Base-by-base conservation (phyloP, 352 stramenopile genomes). In the Phytophthora litchii region DNA sequence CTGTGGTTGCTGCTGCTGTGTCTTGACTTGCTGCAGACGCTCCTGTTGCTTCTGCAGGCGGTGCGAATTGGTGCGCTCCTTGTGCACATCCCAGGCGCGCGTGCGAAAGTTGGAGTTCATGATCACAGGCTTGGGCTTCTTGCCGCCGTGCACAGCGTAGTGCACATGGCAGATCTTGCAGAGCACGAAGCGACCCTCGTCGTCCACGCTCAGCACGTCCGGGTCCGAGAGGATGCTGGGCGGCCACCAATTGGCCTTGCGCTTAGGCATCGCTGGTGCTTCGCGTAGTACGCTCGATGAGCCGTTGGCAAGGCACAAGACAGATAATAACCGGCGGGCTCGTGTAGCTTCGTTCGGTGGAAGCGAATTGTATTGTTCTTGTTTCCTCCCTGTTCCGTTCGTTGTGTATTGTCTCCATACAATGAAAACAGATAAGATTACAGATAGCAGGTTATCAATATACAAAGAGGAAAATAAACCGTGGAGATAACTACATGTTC, bases 81-180 rank as follows among this genome's bases (percentile, higher is more conserved):
- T 92, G 67, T 92, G 83, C 34, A 92, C 83, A 44, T 92, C 83
- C 83, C 83, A 92, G 25, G 83, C 83, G 20, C 83, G 72, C 43
- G 78, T 89, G 43, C 83, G 83, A 57, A 92, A 92, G 44, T 85
- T 83, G 19, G 83, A 89, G 69, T 92, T 92, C 80, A 92, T 90
- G 52, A 92, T 83, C 29, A 92, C 80, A 6, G 83, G 83, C 43
- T 89, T 89, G 42, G 83, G 83, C 47, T 88, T 88, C 74, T 92
- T 92, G 48, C 83, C 83, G 49, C 83, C 83, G 49, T 92, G 80
- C 35, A 92, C 78, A 9, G 83, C 80, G 63, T 89, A 92, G 61
- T 92, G 80, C 32, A 90, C 77, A 58, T 92, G 83, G 56, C 83
- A 92, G 56, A 92, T 86, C 57, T 89, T 90, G 61, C 83, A 92